Base-by-base conservation (phyloP, 805 yeast species). In the Scheffersomyces coipomensis region DNA sequence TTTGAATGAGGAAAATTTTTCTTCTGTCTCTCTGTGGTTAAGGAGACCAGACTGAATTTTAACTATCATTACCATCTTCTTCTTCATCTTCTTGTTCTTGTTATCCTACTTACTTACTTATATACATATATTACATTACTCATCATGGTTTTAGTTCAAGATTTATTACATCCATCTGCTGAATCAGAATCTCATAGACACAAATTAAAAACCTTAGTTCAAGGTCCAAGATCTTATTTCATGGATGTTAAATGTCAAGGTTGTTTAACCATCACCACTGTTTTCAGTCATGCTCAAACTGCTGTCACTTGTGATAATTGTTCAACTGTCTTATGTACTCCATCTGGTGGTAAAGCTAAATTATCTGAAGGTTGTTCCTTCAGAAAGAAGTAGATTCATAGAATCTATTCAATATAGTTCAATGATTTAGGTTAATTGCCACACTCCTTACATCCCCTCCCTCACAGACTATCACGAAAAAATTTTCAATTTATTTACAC, bases 211-310 rank as follows among this genome's bases (percentile, higher is more conserved):
- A 58, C 58, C 46, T 59, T 65, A 56, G 71, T 65, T 42, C 70
- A 64, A 49, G 48, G 57, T 38, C 71, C 71, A 53, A 63, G 69
- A 57, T 64, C 71, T 23, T 65, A 56, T 60, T 65, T 65, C 58
- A 61, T 65, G 66, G 71, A 65, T 44, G 69, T 65, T 39, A 65
- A 65, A 56, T 65, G 71, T 49, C 71, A 60, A 49, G 70, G 71
- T 23, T 65, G 71, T 50, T 59, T 62, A 48, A 63, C 60, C 60
- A 65, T 65, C 55, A 59, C 66, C 52, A 65, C 71, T 38, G 66
- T 65, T 37, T 65, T 65, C 56, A 62, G 68, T 38, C 71, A 65
- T 56, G 68, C 71, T 29, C 71, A 65, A 52, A 65, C 70, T 37
- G 68, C 68, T 37, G 68, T 65, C 56, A 59, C 68, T 45, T 65